Percentiles rank a stretch among this genome's conserved stretches.
These are phyloP conservation scores for Nidula microcarpa DNA, from an alignment of 768 basidiomycete species.

Conservation along the genomic window DNA sequence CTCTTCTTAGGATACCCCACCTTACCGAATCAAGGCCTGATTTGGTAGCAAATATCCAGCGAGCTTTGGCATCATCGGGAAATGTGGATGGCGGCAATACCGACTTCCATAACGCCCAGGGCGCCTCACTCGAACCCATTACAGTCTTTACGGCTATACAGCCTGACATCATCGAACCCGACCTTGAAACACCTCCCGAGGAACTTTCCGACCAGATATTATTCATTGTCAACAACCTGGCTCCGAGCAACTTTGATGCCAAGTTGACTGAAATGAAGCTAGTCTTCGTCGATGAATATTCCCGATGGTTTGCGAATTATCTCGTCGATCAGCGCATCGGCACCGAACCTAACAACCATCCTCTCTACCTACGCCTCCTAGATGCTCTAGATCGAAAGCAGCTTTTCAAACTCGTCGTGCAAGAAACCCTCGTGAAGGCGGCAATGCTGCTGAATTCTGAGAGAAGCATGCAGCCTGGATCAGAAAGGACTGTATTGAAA, in stretches of 20 bases:
- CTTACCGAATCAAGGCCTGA: constrained; percentile 85
- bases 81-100: constrained; percentile 35
- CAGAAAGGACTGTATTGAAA: constrained; percentile 86
- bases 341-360: constrained; percentile 96
- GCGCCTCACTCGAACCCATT: constrained; percentile 31
- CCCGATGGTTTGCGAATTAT: constrained; percentile 97
- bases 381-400: constrained; percentile 71
- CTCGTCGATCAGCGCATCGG: constrained; percentile 94
- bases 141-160: constrained; percentile 77
- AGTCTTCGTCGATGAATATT: constrained; percentile 78
- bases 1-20: constrained; percentile 82
- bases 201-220: constrained; percentile 90
- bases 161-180: constrained; percentile 62
- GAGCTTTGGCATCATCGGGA: constrained; percentile 59
- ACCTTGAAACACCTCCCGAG: constrained; percentile 71
- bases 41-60: constrained; percentile 65
- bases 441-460: constrained; percentile 87
- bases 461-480: constrained; percentile 77
- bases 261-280: constrained; percentile 87
- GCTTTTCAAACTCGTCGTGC: constrained; percentile 77
- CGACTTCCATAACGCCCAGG: constrained; percentile 27
- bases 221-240: constrained; percentile 98
- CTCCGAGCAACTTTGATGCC: constrained; percentile 86
- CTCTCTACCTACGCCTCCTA: constrained; percentile 90
- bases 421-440: constrained; percentile 91